Evolutionary conservation across 2,329 filamentous ascomycete genomes (phyloP).

Genomic region (Colletotrichum shisoi): DNA sequence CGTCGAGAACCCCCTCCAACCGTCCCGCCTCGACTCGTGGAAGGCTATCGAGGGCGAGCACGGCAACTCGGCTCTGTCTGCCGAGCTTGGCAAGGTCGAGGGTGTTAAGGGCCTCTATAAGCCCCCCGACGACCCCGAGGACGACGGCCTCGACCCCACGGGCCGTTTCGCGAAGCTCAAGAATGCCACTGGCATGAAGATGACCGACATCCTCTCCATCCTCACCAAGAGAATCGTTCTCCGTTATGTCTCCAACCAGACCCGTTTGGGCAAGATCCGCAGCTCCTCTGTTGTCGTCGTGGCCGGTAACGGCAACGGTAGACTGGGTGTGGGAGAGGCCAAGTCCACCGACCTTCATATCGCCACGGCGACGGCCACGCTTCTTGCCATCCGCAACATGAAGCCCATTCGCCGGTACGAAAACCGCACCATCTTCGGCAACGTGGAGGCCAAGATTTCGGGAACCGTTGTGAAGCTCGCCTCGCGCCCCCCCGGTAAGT

Average conservation of each 20-base stretch:
- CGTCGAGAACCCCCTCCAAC: constrained; percentile 44
- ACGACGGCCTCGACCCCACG: constrained; percentile 60
- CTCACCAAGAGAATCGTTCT: constrained; percentile 75
- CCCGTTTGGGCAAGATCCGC: constrained; percentile 90
- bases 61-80: constrained; percentile 57
- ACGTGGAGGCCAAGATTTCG: constrained; percentile 82
- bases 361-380: constrained; percentile 74
- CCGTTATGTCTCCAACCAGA: constrained; percentile 87
- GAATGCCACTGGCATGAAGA: constrained; percentile 62
- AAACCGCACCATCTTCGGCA: constrained; percentile 87
- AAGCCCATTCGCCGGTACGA: constrained; percentile 91
- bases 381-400: constrained; percentile 90
- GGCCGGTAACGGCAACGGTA: constrained; percentile 85
- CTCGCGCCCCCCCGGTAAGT: constrained; percentile 84
- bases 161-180: constrained; percentile 62
- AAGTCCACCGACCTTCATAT: constrained; percentile 80
- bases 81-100: constrained; percentile 60
- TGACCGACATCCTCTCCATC: constrained; percentile 63
- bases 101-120: constrained; percentile 63
- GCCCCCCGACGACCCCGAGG: constrained; percentile 57
- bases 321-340: constrained; percentile 87
- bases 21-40: constrained; percentile 49
- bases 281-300: constrained; percentile 79
- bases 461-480: constrained; percentile 86
- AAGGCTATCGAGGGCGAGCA: constrained; percentile 44